A percentile compares a stretch with the other conserved stretches of the same genome.
Conservation (phyloP, 345 rosid genomes). For the Eucalyptus fibrosa region DNA sequence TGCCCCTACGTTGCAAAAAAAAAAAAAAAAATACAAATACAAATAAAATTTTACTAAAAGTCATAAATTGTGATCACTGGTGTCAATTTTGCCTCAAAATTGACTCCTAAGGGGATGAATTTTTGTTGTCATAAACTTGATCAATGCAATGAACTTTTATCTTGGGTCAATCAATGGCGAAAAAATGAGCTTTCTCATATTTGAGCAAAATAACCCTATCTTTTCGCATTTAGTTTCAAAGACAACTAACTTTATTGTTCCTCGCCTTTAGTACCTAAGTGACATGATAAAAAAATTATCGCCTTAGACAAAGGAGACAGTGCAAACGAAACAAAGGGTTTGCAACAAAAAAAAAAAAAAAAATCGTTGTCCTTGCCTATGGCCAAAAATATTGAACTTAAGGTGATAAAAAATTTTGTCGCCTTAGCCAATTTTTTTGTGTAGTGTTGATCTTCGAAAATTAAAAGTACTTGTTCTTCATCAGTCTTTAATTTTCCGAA, state of each 20-base stretch:
- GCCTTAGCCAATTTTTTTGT: neutral
- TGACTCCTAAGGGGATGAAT: neutral
- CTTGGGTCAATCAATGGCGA: neutral
- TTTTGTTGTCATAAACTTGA: neutral
- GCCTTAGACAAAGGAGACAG: neutral
- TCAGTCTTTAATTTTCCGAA: neutral
- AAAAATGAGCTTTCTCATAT: neutral
- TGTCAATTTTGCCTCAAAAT: neutral
- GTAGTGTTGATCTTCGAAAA: neutral
- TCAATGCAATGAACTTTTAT: neutral
- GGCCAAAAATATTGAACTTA: neutral
- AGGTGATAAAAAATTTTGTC: neutral
- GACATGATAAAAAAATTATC: neutral
- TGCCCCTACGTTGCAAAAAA: neutral
- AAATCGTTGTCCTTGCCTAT: neutral
- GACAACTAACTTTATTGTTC: neutral
- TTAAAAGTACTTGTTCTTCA: neutral
- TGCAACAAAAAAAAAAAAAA: no score
- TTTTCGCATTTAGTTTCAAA: neutral
- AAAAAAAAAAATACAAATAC: no score
- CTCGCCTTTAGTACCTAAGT: neutral
- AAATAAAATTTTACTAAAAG: neutral
- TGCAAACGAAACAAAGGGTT: neutral
- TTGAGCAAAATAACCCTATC: neutral
- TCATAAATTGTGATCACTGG: neutral